Percentiles rank a stretch among this genome's conserved stretches.
phyloP scores from a whole-genome alignment of 345 rosid genomes.

The Balakata baccata region DNA sequence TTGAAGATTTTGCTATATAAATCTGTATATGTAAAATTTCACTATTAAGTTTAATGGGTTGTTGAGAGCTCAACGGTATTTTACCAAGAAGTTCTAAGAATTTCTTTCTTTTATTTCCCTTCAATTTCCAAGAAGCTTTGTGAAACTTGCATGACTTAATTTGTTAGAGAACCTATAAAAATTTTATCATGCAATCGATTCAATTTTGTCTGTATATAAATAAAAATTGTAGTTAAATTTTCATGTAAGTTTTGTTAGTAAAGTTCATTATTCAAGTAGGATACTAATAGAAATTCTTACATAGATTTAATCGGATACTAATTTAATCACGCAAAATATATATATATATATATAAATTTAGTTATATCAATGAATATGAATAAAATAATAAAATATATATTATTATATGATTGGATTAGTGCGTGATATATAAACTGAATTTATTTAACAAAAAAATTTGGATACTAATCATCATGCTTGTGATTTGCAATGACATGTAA shows the following conservation, averaged over 20 bases:
- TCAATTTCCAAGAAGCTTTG: neutral
- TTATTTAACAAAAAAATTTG: neutral
- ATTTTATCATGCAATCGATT: neutral
- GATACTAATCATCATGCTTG: neutral
- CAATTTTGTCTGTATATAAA: no score
- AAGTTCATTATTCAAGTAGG: no score
- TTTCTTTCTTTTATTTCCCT: neutral
- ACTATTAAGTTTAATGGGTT: slow-evolving; percentile 2
- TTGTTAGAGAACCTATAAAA: neutral
- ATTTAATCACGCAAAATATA: no score
- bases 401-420: no score
- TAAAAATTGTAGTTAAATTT: neutral
- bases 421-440: no score
- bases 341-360: no score
- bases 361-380: no score
- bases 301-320: no score
- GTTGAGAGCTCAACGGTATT: slow-evolving; percentile 19
- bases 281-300: no score
- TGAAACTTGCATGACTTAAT: neutral
- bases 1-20: neutral
- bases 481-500: neutral
- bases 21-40: neutral
- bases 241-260: neutral
- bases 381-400: no score
- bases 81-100: slow-evolving; percentile 14